Percentiles rank a stretch among this genome's conserved stretches.
These are phyloP conservation scores for Aethionema arabicum DNA, from an alignment of 345 rosid genomes.

Conservation along the genomic window DNA sequence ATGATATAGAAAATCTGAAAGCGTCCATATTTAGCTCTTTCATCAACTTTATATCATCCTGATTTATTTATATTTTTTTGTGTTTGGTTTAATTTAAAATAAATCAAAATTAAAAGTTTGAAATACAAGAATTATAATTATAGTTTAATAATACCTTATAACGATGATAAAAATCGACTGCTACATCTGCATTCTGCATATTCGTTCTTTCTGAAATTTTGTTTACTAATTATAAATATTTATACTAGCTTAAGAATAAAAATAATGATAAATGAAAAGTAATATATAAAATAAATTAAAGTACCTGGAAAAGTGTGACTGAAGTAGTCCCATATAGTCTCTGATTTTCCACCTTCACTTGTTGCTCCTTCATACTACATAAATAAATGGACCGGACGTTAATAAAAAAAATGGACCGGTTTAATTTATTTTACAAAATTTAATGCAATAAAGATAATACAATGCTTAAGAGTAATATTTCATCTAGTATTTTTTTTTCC, in stretches of 20 bases:
- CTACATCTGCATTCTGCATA: slow-evolving; percentile 47
- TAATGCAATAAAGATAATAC: background rate
- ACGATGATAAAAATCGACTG: slow-evolving; percentile 44
- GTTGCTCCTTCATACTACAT: slow-evolving; percentile 40
- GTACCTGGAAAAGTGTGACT: slow-evolving; percentile 37
- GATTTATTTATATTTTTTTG: background rate
- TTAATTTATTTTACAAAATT: background rate
- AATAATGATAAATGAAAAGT: background rate
- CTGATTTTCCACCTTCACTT: slow-evolving; percentile 37
- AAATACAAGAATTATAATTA: background rate
- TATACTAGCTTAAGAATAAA: background rate
- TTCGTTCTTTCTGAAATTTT: slow-evolving; percentile 40
- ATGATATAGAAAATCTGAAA: slow-evolving; percentile 52
- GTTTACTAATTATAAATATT: background rate
- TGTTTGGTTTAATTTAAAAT: background rate
- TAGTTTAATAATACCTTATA: slow-evolving; percentile 43
- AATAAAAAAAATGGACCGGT: background rate
- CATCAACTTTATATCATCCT: slow-evolving; percentile 53
- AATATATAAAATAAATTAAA: background rate
- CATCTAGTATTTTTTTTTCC: no score
- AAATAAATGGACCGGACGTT: no score
- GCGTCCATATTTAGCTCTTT: slow-evolving; percentile 52
- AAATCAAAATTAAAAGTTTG: background rate
- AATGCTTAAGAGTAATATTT: no score
- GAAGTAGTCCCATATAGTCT: slow-evolving; percentile 40